phyloP scores from a whole-genome alignment of 495 filamentous ascomycete species.

The Barbatosphaeria neglecta region DNA sequence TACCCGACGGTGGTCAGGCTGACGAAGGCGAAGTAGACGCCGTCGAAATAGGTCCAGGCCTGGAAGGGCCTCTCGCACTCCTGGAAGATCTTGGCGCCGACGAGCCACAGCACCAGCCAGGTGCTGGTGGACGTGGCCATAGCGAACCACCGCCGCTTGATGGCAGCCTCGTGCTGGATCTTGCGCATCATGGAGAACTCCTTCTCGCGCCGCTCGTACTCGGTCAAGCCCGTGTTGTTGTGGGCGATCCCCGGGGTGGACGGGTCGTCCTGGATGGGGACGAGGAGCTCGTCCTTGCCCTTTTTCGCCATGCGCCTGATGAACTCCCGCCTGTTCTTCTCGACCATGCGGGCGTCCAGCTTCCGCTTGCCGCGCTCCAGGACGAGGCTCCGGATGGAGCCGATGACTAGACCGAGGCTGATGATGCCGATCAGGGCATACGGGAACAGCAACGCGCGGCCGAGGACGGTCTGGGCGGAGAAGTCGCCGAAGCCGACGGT shows the following conservation, averaged over 20 bases:
- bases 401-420: conserved; percentile 73
- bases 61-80: conserved; percentile 29
- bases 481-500: conserved; percentile 74
- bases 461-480: conserved; percentile 40
- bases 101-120: conserved; percentile 66
- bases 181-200: conserved; percentile 80
- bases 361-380: conserved; percentile 65
- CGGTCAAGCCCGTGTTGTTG: conserved; percentile 16
- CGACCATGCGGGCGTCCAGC: conserved; percentile 55
- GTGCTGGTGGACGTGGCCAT: conserved; percentile 50
- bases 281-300: conserved; percentile 36
- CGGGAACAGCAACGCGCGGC: conserved; percentile 61
- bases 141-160: conserved; percentile 55
- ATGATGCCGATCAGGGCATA: conserved; percentile 73
- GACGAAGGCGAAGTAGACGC: conserved; percentile 71
- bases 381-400: conserved; percentile 68
- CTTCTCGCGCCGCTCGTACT: conserved; percentile 51
- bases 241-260: not conserved
- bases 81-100: conserved; percentile 64
- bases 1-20: conserved; percentile 78
- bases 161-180: conserved; percentile 54
- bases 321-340: conserved; percentile 50
- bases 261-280: conserved; percentile 27
- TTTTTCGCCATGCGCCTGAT: conserved; percentile 40
- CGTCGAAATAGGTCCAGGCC: conserved; percentile 68